phyloP scores from a whole-genome alignment of 176 grass and related monocot genomes.

The Thinopyrum elongatum region DNA sequence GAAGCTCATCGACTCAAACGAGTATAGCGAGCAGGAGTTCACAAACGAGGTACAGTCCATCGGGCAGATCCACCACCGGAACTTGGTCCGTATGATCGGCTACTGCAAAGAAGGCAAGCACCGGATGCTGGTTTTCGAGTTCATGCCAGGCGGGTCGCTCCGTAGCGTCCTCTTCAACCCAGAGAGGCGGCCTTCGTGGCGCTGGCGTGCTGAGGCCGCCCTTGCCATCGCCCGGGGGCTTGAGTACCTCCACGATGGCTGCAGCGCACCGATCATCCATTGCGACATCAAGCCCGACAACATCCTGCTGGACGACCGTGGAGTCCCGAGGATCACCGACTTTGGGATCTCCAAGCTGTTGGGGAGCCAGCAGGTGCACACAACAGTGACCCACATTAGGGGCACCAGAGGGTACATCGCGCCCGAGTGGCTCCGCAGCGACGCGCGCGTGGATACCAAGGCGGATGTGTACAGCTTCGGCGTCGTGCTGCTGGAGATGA shows the following conservation, averaged over 20 bases:
- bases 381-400: slow-evolving; percentile 7
- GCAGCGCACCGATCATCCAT: slow-evolving; percentile 17
- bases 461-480: slow-evolving; percentile 75
- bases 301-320: neutral
- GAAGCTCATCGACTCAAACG: neutral
- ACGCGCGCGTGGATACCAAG: neutral
- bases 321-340: neutral
- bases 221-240: neutral
- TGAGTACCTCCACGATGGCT: slow-evolving; percentile 30
- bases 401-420: neutral
- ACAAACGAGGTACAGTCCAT: slow-evolving; percentile 23
- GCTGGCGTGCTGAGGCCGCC: neutral
- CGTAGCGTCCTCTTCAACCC: neutral
- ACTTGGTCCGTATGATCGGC: slow-evolving; percentile 32
- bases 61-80: slow-evolving; percentile 33
- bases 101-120: slow-evolving; percentile 26
- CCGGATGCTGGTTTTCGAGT: slow-evolving; percentile 42
- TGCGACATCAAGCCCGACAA: slow-evolving; percentile 33
- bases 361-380: neutral
- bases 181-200: neutral
- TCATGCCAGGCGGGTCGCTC: slow-evolving; percentile 25
- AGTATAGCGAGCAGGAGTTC: slow-evolving; percentile 10
- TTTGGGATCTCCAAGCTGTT: slow-evolving; percentile 25
- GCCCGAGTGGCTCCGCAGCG: neutral
- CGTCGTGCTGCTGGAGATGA: slow-evolving; percentile 68